These are phyloP conservation scores for Phytophthora brassicae DNA, from an alignment of 352 stramenopile species.

Conservation along the genomic window DNA sequence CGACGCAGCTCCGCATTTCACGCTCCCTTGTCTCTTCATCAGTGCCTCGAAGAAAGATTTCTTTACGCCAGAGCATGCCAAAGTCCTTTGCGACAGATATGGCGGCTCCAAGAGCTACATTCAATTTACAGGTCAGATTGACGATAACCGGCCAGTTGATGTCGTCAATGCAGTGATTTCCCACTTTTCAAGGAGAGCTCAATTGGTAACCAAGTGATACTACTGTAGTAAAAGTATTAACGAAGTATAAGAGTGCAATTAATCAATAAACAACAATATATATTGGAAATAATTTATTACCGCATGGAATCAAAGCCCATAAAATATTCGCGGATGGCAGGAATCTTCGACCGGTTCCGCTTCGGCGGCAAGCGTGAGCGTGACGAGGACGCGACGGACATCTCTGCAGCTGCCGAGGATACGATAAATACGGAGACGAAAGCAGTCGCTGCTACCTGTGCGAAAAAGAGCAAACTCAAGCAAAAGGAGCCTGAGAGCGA, in stretches of 20 bases:
- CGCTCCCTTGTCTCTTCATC: slow-evolving; percentile 64
- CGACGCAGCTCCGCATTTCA: slow-evolving; percentile 41
- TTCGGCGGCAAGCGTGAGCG: slow-evolving; percentile 56
- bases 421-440: neutral
- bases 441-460: neutral
- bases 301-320: too few species aligned
- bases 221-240: too few species aligned
- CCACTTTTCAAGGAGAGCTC: slow-evolving; percentile 39
- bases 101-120: slow-evolving; percentile 61
- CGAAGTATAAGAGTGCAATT: too few species aligned
- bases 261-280: too few species aligned
- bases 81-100: slow-evolving; percentile 54
- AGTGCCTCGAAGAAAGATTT: slow-evolving; percentile 76
- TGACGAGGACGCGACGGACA: slow-evolving; percentile 8
- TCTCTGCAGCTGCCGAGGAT: neutral
- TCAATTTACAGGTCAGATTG: slow-evolving; percentile 56
- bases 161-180: slow-evolving; percentile 45
- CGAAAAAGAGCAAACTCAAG: slow-evolving; percentile 18
- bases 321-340: too few species aligned
- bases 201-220: too few species aligned
- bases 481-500: slow-evolving; percentile 4
- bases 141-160: slow-evolving; percentile 56
- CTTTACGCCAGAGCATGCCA: slow-evolving; percentile 61
- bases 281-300: too few species aligned
- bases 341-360: slow-evolving; percentile 63